These are phyloP conservation scores for Brachypodium distachyon DNA, from an alignment of 202 grass and related monocot genomes.

Conservation along the genomic window DNA sequence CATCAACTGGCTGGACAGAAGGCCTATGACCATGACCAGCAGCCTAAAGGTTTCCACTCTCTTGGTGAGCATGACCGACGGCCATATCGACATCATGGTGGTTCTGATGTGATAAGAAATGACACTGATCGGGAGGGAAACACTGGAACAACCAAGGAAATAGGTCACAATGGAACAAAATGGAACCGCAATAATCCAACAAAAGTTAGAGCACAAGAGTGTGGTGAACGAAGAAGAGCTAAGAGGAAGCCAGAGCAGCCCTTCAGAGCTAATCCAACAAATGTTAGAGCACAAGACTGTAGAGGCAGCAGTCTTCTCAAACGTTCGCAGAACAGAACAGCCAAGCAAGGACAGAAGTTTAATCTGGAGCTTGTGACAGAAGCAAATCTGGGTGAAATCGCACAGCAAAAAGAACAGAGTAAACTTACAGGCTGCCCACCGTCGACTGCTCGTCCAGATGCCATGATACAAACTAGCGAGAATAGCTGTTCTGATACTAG, in stretches of 20 bases:
- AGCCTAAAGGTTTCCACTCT: no score
- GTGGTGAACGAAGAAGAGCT: constrained; percentile 6
- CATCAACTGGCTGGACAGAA: constrained; percentile 10
- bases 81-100: background rate
- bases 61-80: no score
- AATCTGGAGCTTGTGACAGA: constrained; percentile 2
- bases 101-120: constrained; percentile 14
- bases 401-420: background rate
- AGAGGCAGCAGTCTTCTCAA: no score
- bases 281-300: no score
- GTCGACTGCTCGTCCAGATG: constrained; percentile 1
- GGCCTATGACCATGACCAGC: background rate
- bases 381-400: constrained; percentile 7
- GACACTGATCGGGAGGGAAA: background rate
- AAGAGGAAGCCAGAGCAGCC: background rate
- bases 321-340: no score
- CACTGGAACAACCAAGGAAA: background rate
- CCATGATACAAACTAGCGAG: background rate
- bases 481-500: constrained; percentile 6
- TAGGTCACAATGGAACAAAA: constrained; percentile 13
- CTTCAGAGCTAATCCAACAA: background rate
- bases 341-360: constrained; percentile 10
- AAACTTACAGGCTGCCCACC: no score
- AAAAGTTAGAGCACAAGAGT: background rate
- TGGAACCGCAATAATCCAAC: background rate